Evolutionary conservation across 805 yeast genomes (phyloP), one percentile per base, ranked within the genome.

Genomic region (Wickerhamiella siamensis): DNA sequence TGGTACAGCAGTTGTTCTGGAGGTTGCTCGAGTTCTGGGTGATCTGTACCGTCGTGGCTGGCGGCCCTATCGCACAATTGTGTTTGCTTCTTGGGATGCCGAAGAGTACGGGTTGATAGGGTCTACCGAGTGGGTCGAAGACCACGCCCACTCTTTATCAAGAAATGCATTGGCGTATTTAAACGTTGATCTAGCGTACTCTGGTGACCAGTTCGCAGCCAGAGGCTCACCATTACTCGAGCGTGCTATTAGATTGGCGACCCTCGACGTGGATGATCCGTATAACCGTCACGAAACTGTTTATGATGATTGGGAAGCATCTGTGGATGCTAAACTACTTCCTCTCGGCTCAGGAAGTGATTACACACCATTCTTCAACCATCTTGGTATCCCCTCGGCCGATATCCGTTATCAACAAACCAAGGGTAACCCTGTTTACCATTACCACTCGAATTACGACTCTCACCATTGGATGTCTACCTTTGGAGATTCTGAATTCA

Each of bases 11-110:
- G 73, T 67, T 0, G 47, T 78, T 47, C 57, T 80, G 35, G 88
- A 80, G 54, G 60, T 80, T 33, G 76, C 77, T 5, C 64, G 82
- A 38, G 76, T 72, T 1, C 62, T 79, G 29, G 70, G 74, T 19
- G 70, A 65, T 34, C 61, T 80, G 39, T 46, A 57, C 24, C 61
- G 67, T 45, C 41, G 48, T 14, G 84, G 83, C 8, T 83, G 87
- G 87, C 71, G 69, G 52, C 93, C 93, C 9, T 57, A 71, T 39
- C 65, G 91, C 52, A 73, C 86, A 0, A 77, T 83, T 20, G 66
- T 73, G 42, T 65, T 83, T 36, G 78, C 79, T 0, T 75, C 82
- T 21, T 83, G 86, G 86, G 94, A 83, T 59, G 93, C 83, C 29
- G 86, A 77, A 49, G 83, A 77, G 53, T 72, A 71, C 47, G 88